Evolutionary conservation across 2,329 filamentous ascomycete genomes (phyloP).

Genomic region (Cadophora gregata): DNA sequence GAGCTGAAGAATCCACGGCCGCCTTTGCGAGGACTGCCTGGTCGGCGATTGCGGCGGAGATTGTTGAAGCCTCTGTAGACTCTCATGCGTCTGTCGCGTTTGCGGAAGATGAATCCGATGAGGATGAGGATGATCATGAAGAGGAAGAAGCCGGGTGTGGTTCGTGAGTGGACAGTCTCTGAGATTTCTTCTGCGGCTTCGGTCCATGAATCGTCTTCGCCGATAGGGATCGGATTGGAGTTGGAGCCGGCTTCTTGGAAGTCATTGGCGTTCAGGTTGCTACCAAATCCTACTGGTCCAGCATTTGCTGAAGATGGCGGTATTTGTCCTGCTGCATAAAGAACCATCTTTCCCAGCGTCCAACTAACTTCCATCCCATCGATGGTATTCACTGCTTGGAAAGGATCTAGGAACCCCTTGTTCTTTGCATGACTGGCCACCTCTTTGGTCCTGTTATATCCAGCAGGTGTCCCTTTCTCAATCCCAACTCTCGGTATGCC

Average conservation of each 20-base stretch:
- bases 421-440: slow-evolving; percentile 71
- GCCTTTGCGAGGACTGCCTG: slow-evolving; percentile 54
- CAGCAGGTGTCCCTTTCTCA: slow-evolving; percentile 61
- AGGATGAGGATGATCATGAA: slow-evolving; percentile 76
- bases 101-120: slow-evolving; percentile 75
- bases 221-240: slow-evolving; percentile 41
- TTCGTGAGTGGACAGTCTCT: slow-evolving; percentile 67
- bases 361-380: slow-evolving; percentile 92
- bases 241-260: slow-evolving; percentile 82
- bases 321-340: slow-evolving; percentile 91
- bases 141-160: slow-evolving; percentile 76
- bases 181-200: slow-evolving; percentile 64
- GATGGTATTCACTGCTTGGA: slow-evolving; percentile 93
- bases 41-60: slow-evolving; percentile 51
- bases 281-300: slow-evolving; percentile 90
- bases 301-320: slow-evolving; percentile 64
- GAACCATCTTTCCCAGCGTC: slow-evolving; percentile 95
- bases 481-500: slow-evolving; percentile 86
- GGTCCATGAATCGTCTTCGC: slow-evolving; percentile 64
- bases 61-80: slow-evolving; percentile 61
- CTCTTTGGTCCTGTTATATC: slow-evolving; percentile 75
- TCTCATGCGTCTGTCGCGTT: slow-evolving; percentile 74
- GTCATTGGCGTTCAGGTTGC: slow-evolving; percentile 70
- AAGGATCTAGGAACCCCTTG: slow-evolving; percentile 80
- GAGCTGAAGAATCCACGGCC: slow-evolving; percentile 56